Conservation (phyloP, 1,284 basidiomycete species). For the Ceratorhiza oryzae-sativae region DNA sequence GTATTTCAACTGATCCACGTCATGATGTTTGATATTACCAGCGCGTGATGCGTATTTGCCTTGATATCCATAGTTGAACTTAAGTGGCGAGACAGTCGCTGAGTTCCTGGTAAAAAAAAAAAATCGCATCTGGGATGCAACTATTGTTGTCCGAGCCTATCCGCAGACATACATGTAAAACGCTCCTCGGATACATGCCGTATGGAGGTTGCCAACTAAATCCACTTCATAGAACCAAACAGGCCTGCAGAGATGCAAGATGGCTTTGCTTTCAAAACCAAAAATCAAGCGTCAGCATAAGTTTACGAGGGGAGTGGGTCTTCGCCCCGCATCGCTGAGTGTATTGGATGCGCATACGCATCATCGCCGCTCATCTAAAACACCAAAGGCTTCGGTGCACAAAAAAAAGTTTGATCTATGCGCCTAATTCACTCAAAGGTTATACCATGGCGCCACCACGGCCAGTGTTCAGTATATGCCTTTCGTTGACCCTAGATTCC, state of each 20-base stretch:
- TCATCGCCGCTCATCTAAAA: too few species aligned
- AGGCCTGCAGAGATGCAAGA: too few species aligned
- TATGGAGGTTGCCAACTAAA: neutral
- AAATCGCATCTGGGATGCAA: neutral
- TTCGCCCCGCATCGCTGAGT: too few species aligned
- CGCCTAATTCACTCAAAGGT: too few species aligned
- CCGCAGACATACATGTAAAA: constrained; percentile 5
- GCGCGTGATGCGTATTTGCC: neutral
- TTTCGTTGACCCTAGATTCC: neutral
- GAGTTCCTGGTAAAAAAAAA: neutral
- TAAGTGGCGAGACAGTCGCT: neutral
- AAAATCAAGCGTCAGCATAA: too few species aligned
- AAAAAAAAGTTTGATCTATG: too few species aligned
- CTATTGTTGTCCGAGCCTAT: neutral
- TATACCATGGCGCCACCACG: neutral
- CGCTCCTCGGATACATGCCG: neutral
- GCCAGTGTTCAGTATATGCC: neutral
- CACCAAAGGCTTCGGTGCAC: too few species aligned
- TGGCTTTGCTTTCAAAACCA: too few species aligned
- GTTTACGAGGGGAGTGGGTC: too few species aligned
- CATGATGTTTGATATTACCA: constrained; percentile 9
- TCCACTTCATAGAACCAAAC: too few species aligned
- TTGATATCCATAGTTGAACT: neutral
- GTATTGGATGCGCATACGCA: too few species aligned
- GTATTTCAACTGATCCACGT: constrained; percentile 3